phyloP scores from a whole-genome alignment of 164 flowering plant genomes.

The Aristolochia californica region DNA sequence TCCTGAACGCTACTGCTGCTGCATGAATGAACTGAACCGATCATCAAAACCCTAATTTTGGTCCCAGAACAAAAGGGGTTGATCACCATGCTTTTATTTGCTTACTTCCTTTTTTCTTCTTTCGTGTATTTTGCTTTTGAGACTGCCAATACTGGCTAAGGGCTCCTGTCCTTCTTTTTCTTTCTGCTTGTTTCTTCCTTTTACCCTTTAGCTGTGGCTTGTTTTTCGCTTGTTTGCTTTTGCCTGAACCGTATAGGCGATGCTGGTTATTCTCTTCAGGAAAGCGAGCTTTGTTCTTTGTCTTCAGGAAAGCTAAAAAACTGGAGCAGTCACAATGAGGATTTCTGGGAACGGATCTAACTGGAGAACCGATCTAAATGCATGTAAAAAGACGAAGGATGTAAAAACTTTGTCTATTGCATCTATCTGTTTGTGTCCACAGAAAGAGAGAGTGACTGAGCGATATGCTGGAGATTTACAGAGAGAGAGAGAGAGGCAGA shows the following conservation, averaged over 20 bases:
- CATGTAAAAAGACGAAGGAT: too few relatives aligned
- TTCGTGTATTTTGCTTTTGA: neutral
- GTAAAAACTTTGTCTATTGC: too few relatives aligned
- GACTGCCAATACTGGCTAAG: neutral
- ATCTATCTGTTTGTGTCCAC: too few relatives aligned
- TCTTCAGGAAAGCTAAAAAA: neutral
- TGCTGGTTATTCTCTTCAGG: neutral
- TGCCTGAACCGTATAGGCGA: neutral
- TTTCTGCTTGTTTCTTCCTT: slow-evolving; percentile 1
- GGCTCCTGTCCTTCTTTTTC: neutral
- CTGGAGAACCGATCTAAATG: too few relatives aligned
- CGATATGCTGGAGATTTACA: too few relatives aligned
- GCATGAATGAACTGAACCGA: too few relatives aligned
- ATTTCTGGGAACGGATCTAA: neutral
- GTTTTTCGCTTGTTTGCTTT: slow-evolving; percentile 5
- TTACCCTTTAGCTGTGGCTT: slow-evolving; percentile 5
- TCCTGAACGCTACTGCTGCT: too few relatives aligned
- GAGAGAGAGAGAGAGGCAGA: neutral
- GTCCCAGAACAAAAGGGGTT: neutral
- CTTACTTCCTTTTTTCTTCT: neutral
- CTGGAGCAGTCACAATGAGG: neutral
- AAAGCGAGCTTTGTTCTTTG: slow-evolving; percentile 4
- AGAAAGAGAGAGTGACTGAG: too few relatives aligned
- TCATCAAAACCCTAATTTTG: neutral
- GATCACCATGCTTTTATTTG: neutral